phyloP scores from a whole-genome alignment of 2,329 filamentous ascomycete genomes.

The Pseudomassariella vexata region DNA sequence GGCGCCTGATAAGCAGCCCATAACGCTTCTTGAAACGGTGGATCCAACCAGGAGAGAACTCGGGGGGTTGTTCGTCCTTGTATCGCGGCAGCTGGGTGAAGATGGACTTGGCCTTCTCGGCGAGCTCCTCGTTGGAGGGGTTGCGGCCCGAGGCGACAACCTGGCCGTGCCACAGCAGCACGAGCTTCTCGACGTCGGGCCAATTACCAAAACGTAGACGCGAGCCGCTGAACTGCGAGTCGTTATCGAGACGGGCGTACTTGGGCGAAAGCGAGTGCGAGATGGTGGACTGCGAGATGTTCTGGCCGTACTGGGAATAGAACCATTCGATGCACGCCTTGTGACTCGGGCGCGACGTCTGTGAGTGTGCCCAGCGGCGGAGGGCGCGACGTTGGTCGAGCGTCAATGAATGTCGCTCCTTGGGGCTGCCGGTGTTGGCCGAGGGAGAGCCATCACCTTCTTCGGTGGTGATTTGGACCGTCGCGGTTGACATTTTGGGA shows the following conservation, averaged over 20 bases:
- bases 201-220: conserved; percentile 58
- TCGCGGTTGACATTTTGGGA: too few relatives aligned
- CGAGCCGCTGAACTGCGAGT: conserved; percentile 56
- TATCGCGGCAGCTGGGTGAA: conserved; percentile 54
- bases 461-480: too few relatives aligned
- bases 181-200: conserved; percentile 70
- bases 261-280: conserved; percentile 57
- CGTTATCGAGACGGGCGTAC: conserved; percentile 55
- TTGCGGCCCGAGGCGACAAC: conserved; percentile 45
- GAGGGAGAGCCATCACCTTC: too few relatives aligned
- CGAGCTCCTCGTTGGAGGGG: conserved; percentile 57
- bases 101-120: conserved; percentile 55
- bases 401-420: conserved; percentile 54
- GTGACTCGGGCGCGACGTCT: conserved; percentile 51
- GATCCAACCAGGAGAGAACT: conserved; percentile 60
- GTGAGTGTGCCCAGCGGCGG: conserved; percentile 53
- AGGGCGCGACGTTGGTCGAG: conserved; percentile 57
- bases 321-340: conserved; percentile 62
- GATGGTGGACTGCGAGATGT: conserved; percentile 58
- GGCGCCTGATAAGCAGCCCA: conserved; percentile 50
- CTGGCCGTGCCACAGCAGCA: conserved; percentile 62
- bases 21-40: conserved; percentile 61
- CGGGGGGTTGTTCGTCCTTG: conserved; percentile 53
- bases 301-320: conserved; percentile 49
- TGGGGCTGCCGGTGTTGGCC: conserved; percentile 19